phyloP scores from a whole-genome alignment of 306 rosid genomes.

The Begonia peltatifolia region DNA sequence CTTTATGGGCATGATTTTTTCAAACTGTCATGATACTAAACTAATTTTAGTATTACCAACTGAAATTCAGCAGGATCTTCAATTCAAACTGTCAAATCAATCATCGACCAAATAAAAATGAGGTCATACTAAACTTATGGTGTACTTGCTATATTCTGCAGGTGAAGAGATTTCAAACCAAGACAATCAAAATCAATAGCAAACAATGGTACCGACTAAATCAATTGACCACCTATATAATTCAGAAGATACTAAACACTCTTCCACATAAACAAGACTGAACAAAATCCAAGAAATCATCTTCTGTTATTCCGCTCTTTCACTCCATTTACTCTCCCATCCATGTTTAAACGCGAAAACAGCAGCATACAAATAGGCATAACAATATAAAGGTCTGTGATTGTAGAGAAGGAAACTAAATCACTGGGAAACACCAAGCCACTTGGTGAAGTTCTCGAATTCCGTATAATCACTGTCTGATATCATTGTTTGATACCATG shows the following conservation, averaged over 20 bases:
- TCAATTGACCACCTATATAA: too few species aligned
- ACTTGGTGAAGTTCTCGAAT: slow-evolving; percentile 65
- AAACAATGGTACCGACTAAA: too few species aligned
- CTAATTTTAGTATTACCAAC: too few species aligned
- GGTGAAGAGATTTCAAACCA: too few species aligned
- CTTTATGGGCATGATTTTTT: too few species aligned
- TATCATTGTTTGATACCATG: slow-evolving; percentile 75
- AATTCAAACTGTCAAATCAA: too few species aligned
- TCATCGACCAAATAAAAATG: too few species aligned
- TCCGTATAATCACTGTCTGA: slow-evolving; percentile 77
- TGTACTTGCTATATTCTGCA: too few species aligned
- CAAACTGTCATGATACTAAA: too few species aligned
- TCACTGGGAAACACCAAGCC: slow-evolving; percentile 76
- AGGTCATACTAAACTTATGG: too few species aligned
- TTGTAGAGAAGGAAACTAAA: slow-evolving; percentile 1
- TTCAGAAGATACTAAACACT: background rate
- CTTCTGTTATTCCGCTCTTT: slow-evolving; percentile 7
- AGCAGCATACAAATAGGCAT: slow-evolving; percentile 12
- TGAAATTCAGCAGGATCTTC: too few species aligned
- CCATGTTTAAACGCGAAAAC: slow-evolving; percentile 14
- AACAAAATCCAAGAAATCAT: background rate
- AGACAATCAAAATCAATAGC: too few species aligned
- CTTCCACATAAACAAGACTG: slow-evolving; percentile 2
- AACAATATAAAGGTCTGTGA: slow-evolving; percentile 13
- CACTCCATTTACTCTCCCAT: slow-evolving; percentile 8